Percentiles rank a stretch among this genome's conserved stretches.
Evolutionary conservation across 768 basidiomycete genomes (phyloP).

Genomic region (Rhodotorula graminis): DNA sequence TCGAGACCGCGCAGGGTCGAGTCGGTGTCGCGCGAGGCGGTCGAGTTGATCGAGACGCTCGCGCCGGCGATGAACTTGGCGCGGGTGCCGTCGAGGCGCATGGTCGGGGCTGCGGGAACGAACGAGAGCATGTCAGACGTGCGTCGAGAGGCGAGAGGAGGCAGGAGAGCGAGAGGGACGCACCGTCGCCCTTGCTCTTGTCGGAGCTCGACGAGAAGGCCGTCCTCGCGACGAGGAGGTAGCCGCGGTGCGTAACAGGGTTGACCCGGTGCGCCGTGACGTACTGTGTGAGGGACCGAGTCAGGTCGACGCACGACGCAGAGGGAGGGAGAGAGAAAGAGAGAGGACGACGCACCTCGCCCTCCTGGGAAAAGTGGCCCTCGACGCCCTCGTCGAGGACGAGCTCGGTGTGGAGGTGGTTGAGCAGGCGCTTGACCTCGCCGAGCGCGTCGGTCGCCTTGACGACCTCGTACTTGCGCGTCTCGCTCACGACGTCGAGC

Average conservation of each 20-base stretch:
- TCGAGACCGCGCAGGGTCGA: constrained; percentile 36
- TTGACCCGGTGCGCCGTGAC: constrained; percentile 89
- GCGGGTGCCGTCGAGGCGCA: constrained; percentile 72
- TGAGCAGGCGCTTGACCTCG: constrained; percentile 62
- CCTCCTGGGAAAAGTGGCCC: constrained; percentile 95
- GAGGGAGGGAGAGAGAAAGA: constrained; percentile 6
- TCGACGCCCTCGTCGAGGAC: constrained; percentile 77
- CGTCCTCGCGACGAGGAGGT: constrained; percentile 83
- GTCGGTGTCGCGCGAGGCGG: constrained; percentile 49
- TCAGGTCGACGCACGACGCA: too few species aligned
- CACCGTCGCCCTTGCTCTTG: constrained; percentile 75
- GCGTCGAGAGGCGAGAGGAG: too few species aligned
- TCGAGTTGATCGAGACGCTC: constrained; percentile 62
- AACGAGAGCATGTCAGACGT: not conserved
- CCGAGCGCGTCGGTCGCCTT: constrained; percentile 53
- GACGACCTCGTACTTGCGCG: constrained; percentile 67
- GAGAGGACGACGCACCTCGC: constrained; percentile 61
- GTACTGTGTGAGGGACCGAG: too few species aligned
- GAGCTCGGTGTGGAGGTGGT: constrained; percentile 87
- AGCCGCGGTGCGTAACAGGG: constrained; percentile 82
- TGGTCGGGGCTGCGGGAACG: constrained; percentile 75
- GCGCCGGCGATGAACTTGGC: constrained; percentile 78
- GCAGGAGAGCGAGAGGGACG: not conserved
- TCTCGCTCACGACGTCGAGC: constrained; percentile 81
- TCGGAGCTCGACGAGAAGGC: constrained; percentile 73